Evolutionary conservation across 129 eudicot species (phyloP).

Genomic region (Scalesia atractyloides): DNA sequence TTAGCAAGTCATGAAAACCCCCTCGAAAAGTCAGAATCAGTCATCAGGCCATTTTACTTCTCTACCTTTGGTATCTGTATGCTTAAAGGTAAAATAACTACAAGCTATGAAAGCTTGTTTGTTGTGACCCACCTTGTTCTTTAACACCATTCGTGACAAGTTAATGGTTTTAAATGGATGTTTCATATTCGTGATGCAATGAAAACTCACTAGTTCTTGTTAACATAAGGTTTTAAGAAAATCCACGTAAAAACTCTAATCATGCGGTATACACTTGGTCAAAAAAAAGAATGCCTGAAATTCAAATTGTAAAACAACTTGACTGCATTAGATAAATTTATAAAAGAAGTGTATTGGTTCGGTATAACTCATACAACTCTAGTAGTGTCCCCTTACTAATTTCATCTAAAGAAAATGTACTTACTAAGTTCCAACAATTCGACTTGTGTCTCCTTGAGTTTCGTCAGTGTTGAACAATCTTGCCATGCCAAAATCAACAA

Average conservation of each 20-base stretch:
- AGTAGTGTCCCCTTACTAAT: no score
- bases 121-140: neutral
- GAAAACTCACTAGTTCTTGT: no score
- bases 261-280: neutral
- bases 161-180: no score
- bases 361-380: no score
- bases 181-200: no score
- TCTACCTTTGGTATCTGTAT: neutral
- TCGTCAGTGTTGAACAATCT: no score
- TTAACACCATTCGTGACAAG: no score
- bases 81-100: neutral
- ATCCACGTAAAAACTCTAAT: neutral
- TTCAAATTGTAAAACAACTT: neutral
- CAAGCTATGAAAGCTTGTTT: neutral
- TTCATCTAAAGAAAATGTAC: no score
- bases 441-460: no score
- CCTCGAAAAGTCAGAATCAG: neutral
- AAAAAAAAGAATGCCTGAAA: neutral
- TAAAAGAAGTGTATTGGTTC: neutral
- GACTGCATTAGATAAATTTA: neutral
- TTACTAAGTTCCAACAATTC: no score
- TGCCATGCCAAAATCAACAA: slow-evolving; percentile 8
- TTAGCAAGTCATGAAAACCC: neutral
- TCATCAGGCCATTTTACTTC: neutral
- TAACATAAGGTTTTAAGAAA: no score